Evolutionary conservation across 257 asterid species (phyloP).

Genomic region (Fraxinus pennsylvanica): DNA sequence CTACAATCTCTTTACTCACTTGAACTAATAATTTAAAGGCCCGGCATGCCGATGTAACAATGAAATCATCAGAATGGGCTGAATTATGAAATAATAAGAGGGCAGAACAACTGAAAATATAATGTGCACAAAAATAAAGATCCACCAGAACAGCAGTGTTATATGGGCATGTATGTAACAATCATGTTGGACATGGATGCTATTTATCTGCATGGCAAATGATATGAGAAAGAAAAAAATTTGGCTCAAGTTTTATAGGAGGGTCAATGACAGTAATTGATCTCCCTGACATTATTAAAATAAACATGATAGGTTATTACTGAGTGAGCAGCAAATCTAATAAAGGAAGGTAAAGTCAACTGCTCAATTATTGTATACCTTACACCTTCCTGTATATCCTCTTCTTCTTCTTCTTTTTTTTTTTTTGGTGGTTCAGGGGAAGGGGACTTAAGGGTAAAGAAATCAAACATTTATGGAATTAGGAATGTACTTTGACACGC

Average conservation of each 20-base stretch:
- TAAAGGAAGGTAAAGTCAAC: conserved; percentile 7
- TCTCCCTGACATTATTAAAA: not conserved
- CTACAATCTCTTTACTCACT: not conserved
- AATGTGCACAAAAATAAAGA: not conserved
- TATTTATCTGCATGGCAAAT: conserved; percentile 1
- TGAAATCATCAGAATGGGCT: not conserved
- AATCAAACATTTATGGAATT: not conserved
- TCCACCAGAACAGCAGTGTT: not conserved
- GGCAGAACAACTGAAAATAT: not conserved
- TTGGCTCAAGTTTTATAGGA: conserved; percentile 1
- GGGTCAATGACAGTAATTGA: not conserved
- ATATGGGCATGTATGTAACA: conserved; percentile 2
- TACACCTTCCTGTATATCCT: not conserved
- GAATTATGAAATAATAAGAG: not conserved
- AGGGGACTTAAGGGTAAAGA: not conserved
- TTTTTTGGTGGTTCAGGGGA: not conserved
- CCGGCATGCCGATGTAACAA: not conserved
- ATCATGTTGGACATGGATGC: not conserved
- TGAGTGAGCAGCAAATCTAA: conserved; percentile 3
- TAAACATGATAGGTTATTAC: not conserved
- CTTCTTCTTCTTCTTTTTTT: not conserved
- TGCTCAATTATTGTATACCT: not conserved
- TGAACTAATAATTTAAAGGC: not conserved
- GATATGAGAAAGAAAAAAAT: conserved; percentile 6
- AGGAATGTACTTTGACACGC: conserved; percentile 5